phyloP scores from a whole-genome alignment of 2,329 filamentous ascomycete genomes.

The Didymosphaeria variabile region DNA sequence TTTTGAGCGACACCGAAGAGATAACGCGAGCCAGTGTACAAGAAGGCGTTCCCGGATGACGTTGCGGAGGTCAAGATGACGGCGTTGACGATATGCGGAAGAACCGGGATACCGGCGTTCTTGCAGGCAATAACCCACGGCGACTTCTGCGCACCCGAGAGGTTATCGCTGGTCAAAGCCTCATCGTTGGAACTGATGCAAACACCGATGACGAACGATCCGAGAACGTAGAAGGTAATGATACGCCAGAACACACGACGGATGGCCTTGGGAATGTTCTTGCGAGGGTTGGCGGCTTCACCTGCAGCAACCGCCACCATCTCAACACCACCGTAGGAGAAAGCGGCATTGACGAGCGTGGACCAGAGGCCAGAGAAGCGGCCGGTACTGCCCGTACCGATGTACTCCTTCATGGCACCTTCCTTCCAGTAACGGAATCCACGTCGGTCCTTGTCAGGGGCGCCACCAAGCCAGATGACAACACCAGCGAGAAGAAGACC shows the following conservation, averaged over 20 bases:
- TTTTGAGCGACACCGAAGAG: conserved; percentile 61
- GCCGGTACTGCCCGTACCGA: conserved; percentile 66
- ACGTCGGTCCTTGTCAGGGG: conserved; percentile 41
- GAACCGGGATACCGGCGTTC: conserved; percentile 71
- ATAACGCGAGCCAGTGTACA: conserved; percentile 64
- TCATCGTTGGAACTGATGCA: conserved; percentile 65
- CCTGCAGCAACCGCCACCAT: conserved; percentile 50
- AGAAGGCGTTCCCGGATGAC: conserved; percentile 73
- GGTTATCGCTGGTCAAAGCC: conserved; percentile 57
- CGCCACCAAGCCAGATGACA: conserved; percentile 49
- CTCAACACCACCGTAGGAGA: conserved; percentile 49
- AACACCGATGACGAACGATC: conserved; percentile 66
- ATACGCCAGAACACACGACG: conserved; percentile 64
- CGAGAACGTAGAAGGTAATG: conserved; percentile 63
- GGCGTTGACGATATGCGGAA: conserved; percentile 79
- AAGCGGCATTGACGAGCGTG: conserved; percentile 64
- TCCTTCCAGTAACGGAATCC: conserved; percentile 76
- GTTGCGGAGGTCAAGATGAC: conserved; percentile 77
- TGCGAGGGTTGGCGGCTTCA: conserved; percentile 48
- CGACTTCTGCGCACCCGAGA: conserved; percentile 46
- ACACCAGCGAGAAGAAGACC: conserved; percentile 42
- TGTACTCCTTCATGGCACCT: conserved; percentile 60
- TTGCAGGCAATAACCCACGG: conserved; percentile 71
- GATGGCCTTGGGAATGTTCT: conserved; percentile 63
- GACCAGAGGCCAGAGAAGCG: conserved; percentile 69